Conservation (phyloP, 345 rosid species). For the Acer saccharum region DNA sequence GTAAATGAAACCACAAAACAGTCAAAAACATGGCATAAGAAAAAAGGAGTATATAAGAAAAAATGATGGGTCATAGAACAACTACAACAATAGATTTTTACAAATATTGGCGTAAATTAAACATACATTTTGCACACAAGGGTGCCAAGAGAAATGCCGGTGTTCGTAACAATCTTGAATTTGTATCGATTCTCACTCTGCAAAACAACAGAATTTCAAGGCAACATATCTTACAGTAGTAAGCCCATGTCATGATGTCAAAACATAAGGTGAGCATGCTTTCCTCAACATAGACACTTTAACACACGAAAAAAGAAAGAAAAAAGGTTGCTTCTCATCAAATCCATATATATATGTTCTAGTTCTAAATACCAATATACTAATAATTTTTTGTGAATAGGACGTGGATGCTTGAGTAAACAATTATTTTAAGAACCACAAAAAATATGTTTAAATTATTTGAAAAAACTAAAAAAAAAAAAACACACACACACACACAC, state of each 20-base stretch:
- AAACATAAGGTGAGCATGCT: too few species aligned
- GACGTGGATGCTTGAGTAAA: background rate
- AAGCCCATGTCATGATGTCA: too few species aligned
- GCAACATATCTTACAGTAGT: too few species aligned
- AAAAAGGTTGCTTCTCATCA: too few species aligned
- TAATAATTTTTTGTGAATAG: too few species aligned
- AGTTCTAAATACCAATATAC: too few species aligned
- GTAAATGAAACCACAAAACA: background rate
- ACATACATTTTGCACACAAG: constrained; percentile 13
- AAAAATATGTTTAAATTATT: background rate
- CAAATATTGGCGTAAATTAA: background rate
- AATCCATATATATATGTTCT: too few species aligned
- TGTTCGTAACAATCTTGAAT: background rate
- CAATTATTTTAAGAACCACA: too few species aligned
- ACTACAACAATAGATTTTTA: background rate
- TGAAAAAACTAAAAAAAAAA: background rate
- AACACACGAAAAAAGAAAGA: too few species aligned
- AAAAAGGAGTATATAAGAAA: background rate
- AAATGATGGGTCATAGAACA: background rate
- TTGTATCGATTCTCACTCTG: constrained; percentile 21
- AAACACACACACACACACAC: background rate
- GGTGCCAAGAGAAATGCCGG: background rate
- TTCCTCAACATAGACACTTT: too few species aligned
- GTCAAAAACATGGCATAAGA: background rate
- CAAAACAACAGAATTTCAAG: constrained; percentile 4